Conservation (phyloP, 2,329 filamentous ascomycete species). For the Amylocarpus encephaloides region DNA sequence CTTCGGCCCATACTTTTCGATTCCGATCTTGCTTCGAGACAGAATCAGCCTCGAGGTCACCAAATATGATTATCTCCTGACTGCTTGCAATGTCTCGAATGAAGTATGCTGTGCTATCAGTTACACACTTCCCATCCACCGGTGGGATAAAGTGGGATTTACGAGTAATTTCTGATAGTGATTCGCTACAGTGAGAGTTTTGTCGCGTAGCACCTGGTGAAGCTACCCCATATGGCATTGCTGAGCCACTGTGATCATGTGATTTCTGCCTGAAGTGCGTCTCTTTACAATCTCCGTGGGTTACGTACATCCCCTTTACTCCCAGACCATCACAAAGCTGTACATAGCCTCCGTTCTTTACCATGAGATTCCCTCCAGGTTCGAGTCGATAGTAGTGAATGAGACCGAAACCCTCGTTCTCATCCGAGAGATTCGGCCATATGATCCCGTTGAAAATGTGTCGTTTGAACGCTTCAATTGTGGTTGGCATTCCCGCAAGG, state of each 20-base stretch:
- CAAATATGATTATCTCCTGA: slow-evolving; percentile 84
- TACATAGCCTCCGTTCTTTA: slow-evolving; percentile 83
- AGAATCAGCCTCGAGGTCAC: slow-evolving; percentile 89
- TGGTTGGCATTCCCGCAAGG: slow-evolving; percentile 76
- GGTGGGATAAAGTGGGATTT: too few species aligned
- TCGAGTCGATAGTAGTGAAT: slow-evolving; percentile 84
- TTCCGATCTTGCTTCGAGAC: slow-evolving; percentile 79
- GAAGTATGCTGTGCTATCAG: slow-evolving; percentile 91
- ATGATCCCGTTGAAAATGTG: slow-evolving; percentile 98
- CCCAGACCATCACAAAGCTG: slow-evolving; percentile 83
- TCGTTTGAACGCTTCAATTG: slow-evolving; percentile 84
- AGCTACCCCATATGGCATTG: not conserved
- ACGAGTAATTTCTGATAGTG: not conserved
- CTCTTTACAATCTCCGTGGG: slow-evolving; percentile 84
- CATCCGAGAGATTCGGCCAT: slow-evolving; percentile 95
- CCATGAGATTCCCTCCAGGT: slow-evolving; percentile 78
- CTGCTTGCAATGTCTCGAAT: slow-evolving; percentile 67
- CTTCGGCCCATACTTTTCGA: slow-evolving; percentile 76
- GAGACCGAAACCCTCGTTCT: slow-evolving; percentile 88
- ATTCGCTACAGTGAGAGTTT: not conserved
- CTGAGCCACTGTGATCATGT: not conserved
- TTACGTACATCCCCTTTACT: slow-evolving; percentile 82
- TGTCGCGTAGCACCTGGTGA: not conserved
- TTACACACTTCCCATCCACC: slow-evolving; percentile 48
- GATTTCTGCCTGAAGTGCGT: not conserved